Conservation (phyloP, 192 early-diverging fungal species). For the Lobosporangium transversale region DNA sequence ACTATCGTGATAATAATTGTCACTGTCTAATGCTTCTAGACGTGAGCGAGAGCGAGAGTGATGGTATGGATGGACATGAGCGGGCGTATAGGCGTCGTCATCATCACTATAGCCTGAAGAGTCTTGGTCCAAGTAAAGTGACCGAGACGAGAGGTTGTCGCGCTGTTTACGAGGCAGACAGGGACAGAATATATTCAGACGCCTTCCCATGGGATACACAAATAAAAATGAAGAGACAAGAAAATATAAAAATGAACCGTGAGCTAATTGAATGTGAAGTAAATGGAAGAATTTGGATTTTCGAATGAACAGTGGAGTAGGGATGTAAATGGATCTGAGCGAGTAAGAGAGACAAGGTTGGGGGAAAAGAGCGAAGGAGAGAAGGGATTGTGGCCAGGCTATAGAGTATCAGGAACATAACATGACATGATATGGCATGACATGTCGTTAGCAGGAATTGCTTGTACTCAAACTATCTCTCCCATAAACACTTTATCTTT, state of each 20-base stretch:
- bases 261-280: background rate
- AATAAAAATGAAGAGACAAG: too few relatives aligned
- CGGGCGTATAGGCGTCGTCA: conserved; percentile 12
- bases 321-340: too few relatives aligned
- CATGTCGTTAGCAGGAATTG: too few relatives aligned
- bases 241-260: background rate
- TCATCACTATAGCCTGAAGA: conserved; percentile 41
- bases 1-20: conserved; percentile 1
- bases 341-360: too few relatives aligned
- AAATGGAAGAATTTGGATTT: too few relatives aligned
- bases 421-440: too few relatives aligned
- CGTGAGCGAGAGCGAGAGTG: background rate
- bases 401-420: too few relatives aligned
- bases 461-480: too few relatives aligned
- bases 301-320: too few relatives aligned
- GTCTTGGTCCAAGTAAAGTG: conserved; percentile 40
- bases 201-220: conserved; percentile 23
- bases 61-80: background rate
- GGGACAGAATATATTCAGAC: conserved; percentile 22
- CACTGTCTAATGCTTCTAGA: background rate
- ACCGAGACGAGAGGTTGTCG: conserved; percentile 42
- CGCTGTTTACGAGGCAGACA: conserved; percentile 44
- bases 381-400: too few relatives aligned
- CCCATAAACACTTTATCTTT: too few relatives aligned
- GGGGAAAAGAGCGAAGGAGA: too few relatives aligned